These are phyloP conservation scores for Hyphodiscus sp. DNA, from an alignment of 2,329 filamentous ascomycete species.

Conservation along the genomic window DNA sequence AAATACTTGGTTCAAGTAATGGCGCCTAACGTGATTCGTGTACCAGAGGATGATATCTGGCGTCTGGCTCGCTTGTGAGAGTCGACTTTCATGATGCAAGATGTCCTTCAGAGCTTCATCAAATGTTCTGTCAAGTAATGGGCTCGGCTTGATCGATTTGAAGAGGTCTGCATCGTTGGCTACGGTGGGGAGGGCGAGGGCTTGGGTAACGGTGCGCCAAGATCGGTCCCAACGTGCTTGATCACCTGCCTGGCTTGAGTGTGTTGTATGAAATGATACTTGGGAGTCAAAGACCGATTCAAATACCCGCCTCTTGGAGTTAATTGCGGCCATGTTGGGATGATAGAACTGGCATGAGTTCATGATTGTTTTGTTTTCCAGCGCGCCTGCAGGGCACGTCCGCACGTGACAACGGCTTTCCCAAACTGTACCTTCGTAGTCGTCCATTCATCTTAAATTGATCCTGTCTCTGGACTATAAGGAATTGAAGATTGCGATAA, in stretches of 20 bases:
- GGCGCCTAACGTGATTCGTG: constrained; percentile 51
- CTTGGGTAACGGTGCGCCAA: constrained; percentile 55
- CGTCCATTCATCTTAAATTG: no score
- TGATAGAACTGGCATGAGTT: no score
- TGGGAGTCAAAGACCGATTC: constrained; percentile 25
- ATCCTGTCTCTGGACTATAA: no score
- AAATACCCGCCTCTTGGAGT: constrained; percentile 26
- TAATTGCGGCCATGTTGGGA: background rate
- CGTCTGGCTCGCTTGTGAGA: constrained; percentile 45
- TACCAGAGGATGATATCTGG: constrained; percentile 56
- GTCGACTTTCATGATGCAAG: constrained; percentile 38
- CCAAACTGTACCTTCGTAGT: no score
- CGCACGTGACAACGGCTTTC: no score
- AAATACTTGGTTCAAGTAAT: constrained; percentile 54
- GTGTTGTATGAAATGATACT: background rate
- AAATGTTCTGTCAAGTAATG: constrained; percentile 36
- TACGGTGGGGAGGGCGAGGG: constrained; percentile 47
- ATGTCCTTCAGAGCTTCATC: constrained; percentile 47
- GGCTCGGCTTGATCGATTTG: constrained; percentile 12
- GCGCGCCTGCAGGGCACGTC: no score
- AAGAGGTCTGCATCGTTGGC: constrained; percentile 38
- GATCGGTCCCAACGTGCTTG: constrained; percentile 54
- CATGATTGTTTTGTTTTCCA: no score
- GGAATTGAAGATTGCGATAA: no score
- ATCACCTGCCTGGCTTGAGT: constrained; percentile 19